phyloP scores from a whole-genome alignment of 1,284 basidiomycete species.

The Ceratorhiza oryzae-sativae region DNA sequence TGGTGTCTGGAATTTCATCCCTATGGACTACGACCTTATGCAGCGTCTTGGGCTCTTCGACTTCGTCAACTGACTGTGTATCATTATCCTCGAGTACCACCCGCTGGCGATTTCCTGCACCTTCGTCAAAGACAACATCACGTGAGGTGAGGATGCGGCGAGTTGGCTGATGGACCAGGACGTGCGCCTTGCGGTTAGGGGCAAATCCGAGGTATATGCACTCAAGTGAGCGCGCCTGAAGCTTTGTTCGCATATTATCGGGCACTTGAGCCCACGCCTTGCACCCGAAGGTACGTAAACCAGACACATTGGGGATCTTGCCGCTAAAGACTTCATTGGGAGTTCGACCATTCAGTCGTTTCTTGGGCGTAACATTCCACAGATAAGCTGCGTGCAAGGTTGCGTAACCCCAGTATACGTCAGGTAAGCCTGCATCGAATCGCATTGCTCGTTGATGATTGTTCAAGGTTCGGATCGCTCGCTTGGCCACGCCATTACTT shows the following conservation, averaged over 20 bases:
- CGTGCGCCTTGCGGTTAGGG: constrained; percentile 16
- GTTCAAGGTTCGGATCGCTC: constrained; percentile 21
- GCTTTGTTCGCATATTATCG: constrained; percentile 19
- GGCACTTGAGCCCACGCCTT: constrained; percentile 28
- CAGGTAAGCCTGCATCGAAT: not conserved
- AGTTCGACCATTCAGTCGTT: not conserved
- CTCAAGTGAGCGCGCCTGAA: constrained; percentile 5
- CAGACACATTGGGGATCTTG: constrained; percentile 9
- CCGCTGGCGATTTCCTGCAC: not conserved
- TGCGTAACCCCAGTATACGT: constrained; percentile 21
- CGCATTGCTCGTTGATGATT: constrained; percentile 6
- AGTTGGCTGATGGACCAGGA: not conserved
- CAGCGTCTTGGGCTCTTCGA: not conserved
- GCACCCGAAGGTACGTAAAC: constrained; percentile 19
- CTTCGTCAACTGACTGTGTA: not conserved
- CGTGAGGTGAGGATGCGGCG: constrained; percentile 6
- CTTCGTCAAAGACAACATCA: constrained; percentile 26
- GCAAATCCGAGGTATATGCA: constrained; percentile 17
- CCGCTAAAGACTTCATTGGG: constrained; percentile 25
- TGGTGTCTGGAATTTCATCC: too few relatives aligned
- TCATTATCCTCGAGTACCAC: constrained; percentile 6
- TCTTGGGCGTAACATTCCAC: constrained; percentile 21
- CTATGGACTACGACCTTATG: not conserved
- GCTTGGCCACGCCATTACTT: constrained; percentile 16
- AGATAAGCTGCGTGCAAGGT: constrained; percentile 5